Conservation (phyloP, 2,329 filamentous ascomycete genomes). For the Zarea fungicola region DNA sequence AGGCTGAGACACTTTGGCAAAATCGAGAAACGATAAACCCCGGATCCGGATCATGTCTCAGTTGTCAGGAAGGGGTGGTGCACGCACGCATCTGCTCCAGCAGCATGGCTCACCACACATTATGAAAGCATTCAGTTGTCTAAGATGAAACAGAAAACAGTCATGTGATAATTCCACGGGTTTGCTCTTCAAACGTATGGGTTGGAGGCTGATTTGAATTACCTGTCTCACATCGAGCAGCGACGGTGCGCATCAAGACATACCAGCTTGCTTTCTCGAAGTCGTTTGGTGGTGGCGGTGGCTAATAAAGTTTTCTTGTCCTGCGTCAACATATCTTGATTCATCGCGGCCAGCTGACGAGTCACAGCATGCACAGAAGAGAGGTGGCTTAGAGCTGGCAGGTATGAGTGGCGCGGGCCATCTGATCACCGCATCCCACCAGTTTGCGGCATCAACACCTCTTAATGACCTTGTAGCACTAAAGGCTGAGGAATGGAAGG, state of each 20-base stretch:
- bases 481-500: neutral
- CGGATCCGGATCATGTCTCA: slow-evolving; percentile 1
- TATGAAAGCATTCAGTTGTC: neutral
- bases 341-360: too few species aligned
- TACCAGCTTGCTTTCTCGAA: too few species aligned
- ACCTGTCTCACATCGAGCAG: neutral
- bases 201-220: neutral
- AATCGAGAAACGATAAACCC: neutral
- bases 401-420: slow-evolving; percentile 2
- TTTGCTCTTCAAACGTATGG: too few species aligned
- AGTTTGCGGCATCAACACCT: neutral
- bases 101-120: neutral
- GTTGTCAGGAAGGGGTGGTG: neutral
- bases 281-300: too few species aligned
- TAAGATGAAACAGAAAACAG: slow-evolving; percentile 5
- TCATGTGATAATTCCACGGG: slow-evolving; percentile 8
- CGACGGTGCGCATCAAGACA: too few species aligned
- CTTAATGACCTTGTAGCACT: too few species aligned
- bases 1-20: slow-evolving; percentile 8
- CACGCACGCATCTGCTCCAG: neutral
- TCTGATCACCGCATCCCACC: neutral
- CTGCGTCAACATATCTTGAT: too few species aligned
- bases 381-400: neutral
- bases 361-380: neutral
- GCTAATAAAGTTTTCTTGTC: too few species aligned